Percentiles rank a stretch among this genome's conserved stretches.
These are phyloP conservation scores for Neopestalotiopsis rosae DNA, from an alignment of 2,329 filamentous ascomycete genomes.

Conservation along the genomic window DNA sequence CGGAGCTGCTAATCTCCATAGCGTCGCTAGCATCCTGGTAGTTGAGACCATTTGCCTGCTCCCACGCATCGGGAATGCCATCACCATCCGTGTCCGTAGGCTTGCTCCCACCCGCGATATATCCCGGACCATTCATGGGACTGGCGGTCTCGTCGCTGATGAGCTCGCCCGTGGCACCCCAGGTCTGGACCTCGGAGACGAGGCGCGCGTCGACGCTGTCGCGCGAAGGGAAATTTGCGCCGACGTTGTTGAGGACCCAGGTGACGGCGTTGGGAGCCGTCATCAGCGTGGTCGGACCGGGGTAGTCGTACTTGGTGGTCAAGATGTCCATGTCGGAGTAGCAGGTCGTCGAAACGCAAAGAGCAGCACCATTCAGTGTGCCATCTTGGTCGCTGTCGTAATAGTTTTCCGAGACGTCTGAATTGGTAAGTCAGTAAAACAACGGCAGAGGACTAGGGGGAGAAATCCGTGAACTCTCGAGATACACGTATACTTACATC, in stretches of 20 bases:
- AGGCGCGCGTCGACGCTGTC: constrained; percentile 50
- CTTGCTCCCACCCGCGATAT: constrained; percentile 42
- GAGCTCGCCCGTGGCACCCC: constrained; percentile 47
- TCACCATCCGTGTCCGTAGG: constrained; percentile 52
- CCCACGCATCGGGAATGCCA: constrained; percentile 55
- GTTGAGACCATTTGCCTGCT: constrained; percentile 46
- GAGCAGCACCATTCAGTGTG: constrained; percentile 50
- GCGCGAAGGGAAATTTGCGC: constrained; percentile 46
- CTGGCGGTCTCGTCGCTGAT: constrained; percentile 50
- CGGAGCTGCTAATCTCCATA: constrained; percentile 45
- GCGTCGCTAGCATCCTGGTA: constrained; percentile 44
- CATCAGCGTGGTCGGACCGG: constrained; percentile 44
- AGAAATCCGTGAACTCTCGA: background rate
- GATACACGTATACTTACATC: constrained; percentile 38
- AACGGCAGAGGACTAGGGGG: background rate
- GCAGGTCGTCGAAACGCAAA: constrained; percentile 47
- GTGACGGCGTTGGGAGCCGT: constrained; percentile 45
- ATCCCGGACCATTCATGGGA: constrained; percentile 44
- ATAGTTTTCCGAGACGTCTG: constrained; percentile 55
- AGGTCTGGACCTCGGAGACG: constrained; percentile 49
- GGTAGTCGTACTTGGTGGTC: constrained; percentile 45
- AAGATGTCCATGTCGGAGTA: constrained; percentile 54
- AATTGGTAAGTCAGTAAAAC: background rate
- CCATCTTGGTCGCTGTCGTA: constrained; percentile 57
- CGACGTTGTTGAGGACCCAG: constrained; percentile 44